A percentile compares a stretch with the other conserved stretches of the same genome.
These are phyloP conservation scores for Mycosphaerella sp. DNA, from an alignment of 2,329 filamentous ascomycete species.

Conservation along the genomic window DNA sequence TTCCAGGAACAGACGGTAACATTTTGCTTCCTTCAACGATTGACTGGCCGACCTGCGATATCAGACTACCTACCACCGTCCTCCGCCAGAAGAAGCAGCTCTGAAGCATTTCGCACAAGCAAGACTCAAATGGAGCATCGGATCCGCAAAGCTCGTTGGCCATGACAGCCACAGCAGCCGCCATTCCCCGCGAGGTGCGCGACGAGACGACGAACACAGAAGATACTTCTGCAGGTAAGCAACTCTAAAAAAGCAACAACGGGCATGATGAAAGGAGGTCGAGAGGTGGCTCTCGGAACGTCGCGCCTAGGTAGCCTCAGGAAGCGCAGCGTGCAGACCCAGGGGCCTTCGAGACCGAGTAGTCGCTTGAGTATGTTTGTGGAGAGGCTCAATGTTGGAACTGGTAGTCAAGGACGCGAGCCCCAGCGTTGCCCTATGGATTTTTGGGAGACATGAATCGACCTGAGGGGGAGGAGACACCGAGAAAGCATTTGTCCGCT, in stretches of 20 bases:
- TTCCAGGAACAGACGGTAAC: not conserved
- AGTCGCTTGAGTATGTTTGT: slow-evolving; percentile 5
- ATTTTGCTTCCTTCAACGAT: not conserved
- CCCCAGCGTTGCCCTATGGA: not conserved
- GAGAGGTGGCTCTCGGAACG: not conserved
- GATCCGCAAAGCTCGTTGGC: not conserved
- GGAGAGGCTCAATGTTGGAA: slow-evolving; percentile 1
- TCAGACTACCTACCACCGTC: not conserved
- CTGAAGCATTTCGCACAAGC: not conserved
- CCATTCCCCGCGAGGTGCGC: not conserved
- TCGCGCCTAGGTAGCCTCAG: slow-evolving; percentile 3
- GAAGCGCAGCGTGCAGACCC: not conserved
- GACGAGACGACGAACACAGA: not conserved
- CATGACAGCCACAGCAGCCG: slow-evolving; percentile 1
- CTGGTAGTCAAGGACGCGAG: not conserved
- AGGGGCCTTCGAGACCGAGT: not conserved
- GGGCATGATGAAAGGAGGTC: slow-evolving; percentile 6
- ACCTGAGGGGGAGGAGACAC: not conserved
- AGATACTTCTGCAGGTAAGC: slow-evolving; percentile 3
- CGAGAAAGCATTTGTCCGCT: not conserved
- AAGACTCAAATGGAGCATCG: not conserved
- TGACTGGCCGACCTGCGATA: not conserved
- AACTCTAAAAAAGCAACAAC: not conserved
- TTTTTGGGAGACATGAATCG: not conserved
- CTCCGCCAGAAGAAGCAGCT: not conserved